Evolutionary conservation across 345 rosid species (phyloP), one percentile per base, ranked within the genome.

Genomic region (Murraya koenigii): DNA sequence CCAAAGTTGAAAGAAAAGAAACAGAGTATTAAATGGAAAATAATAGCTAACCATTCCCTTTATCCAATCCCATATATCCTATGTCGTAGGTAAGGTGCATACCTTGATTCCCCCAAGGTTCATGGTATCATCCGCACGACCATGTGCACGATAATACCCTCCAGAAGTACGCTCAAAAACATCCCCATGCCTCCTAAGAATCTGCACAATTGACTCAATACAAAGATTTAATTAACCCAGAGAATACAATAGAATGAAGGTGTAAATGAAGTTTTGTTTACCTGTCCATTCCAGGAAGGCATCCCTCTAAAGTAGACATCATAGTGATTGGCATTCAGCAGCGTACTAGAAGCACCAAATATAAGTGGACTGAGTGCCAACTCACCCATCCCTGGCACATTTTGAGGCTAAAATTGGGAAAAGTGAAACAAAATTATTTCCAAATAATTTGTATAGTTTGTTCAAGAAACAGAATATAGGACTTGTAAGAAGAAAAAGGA

Each of bases 21-120:
- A 22, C 2, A 20, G 44, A n/a, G 44, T 35, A 10, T n/a, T 22
- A 15, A n/a, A 66, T 5, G 38, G 52, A 30, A 66, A 26, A 66
- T 47, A 66, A 38, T 66, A 20, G 14, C 68, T 10, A 32, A 26
- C 69, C 23, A 14, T 35, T 35, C 6, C 11, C 69, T 33, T 35
- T 36, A 7, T 39, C 28, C 2, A 14, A 9, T 47, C 36, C 25
- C 20, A 44, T 41, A 64, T 8, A 41, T 28, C 19, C 14, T 15
- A 35, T 56, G 56, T 36, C 62, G 63, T 33, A 70, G 19, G 72
- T 72, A 68, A 62, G 54, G 73, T 19, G 74, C 73, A 44, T 86
- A 96, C 99, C 98, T 94, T 96, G 77, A 96, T 92, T 39, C 99
- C 98, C 52, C 99, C 99, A 35, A 96, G 90, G 84, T 96, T 96